Conservation (phyloP, 768 basidiomycete genomes). For the Mycena galopus region DNA sequence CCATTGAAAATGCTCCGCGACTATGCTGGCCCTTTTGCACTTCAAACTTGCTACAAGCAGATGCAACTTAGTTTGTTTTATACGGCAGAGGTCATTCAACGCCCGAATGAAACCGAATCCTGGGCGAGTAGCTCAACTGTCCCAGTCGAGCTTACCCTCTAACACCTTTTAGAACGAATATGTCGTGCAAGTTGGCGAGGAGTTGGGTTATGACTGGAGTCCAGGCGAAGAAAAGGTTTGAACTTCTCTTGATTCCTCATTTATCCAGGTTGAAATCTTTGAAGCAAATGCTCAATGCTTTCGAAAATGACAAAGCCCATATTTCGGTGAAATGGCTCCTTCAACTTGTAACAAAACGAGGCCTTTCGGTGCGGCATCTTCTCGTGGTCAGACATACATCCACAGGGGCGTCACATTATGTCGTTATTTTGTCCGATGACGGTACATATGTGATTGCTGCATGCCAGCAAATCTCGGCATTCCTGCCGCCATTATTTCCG, state of each 20-base stretch:
- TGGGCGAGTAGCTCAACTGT: background rate
- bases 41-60: constrained; percentile 45
- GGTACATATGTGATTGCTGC: constrained; percentile 18
- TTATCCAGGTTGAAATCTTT: background rate
- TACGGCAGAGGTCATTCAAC: constrained; percentile 38
- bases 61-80: constrained; percentile 51
- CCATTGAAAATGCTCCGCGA: constrained; percentile 41
- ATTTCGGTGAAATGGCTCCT: background rate
- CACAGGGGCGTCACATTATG: background rate
- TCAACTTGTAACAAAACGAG: background rate
- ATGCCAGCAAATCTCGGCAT: constrained; percentile 10
- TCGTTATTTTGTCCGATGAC: constrained; percentile 7
- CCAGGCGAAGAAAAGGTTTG: background rate
- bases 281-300: constrained; percentile 16
- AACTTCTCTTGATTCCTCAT: too few species aligned
- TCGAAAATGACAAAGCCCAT: constrained; percentile 6
- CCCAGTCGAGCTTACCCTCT: too few species aligned
- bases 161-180: too few species aligned
- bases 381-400: constrained; percentile 4
- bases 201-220: background rate
- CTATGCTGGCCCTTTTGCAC: constrained; percentile 46
- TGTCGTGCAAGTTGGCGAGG: too few species aligned
- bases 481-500: too few species aligned
- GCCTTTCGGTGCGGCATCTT: constrained; percentile 9
- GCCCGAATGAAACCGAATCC: constrained; percentile 36